Conservation (phyloP, 139 green algal species). For the Zygnema circumcarinatum region DNA sequence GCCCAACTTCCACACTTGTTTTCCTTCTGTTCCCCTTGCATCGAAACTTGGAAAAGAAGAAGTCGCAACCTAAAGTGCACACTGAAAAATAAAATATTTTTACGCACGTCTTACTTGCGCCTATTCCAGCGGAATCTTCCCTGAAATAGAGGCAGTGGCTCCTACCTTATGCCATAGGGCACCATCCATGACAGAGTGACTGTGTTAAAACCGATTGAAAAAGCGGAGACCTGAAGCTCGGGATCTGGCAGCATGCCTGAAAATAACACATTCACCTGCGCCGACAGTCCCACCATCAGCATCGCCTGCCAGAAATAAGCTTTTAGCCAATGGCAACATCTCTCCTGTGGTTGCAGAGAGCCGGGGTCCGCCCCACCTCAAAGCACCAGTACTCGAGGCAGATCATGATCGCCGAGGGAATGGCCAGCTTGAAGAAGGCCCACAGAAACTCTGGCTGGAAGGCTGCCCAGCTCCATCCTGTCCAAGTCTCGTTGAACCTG, state of each 20-base stretch:
- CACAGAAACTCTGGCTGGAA: neutral
- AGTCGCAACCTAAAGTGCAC: too few relatives aligned
- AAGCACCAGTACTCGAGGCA: slow-evolving; percentile 35
- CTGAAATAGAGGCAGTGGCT: too few relatives aligned
- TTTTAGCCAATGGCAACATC: neutral
- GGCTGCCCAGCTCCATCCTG: slow-evolving; percentile 10
- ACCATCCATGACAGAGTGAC: slow-evolving; percentile 21
- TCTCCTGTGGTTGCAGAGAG: neutral
- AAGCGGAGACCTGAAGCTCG: slow-evolving; percentile 25
- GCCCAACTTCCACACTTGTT: neutral
- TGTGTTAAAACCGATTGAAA: slow-evolving; percentile 18
- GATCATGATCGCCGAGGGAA: slow-evolving; percentile 25
- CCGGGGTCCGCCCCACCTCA: neutral
- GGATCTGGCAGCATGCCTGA: neutral
- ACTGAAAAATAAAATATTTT: too few relatives aligned
- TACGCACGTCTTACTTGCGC: too few relatives aligned
- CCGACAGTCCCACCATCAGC: neutral
- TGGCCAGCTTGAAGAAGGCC: slow-evolving; percentile 2
- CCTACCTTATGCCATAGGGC: neutral
- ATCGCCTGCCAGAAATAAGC: neutral
- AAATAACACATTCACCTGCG: neutral
- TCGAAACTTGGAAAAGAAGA: too few relatives aligned
- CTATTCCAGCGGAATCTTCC: too few relatives aligned
- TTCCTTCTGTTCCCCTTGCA: neutral
- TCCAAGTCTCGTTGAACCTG: neutral